phyloP scores from a whole-genome alignment of 2,329 filamentous ascomycete species.

The Diplodia corticola region DNA sequence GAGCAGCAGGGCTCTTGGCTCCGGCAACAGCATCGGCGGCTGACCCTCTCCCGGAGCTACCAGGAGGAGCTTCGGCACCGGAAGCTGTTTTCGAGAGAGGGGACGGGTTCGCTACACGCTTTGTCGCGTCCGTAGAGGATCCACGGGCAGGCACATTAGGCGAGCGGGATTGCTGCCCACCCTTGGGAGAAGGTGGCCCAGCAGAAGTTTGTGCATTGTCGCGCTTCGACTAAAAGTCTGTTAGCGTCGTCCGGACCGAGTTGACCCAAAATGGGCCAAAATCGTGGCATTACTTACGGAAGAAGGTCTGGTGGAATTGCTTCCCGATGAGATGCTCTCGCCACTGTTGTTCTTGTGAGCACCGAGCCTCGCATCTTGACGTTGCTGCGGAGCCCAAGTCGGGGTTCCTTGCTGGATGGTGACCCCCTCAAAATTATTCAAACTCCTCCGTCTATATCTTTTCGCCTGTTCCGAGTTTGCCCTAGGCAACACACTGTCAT shows the following conservation, averaged over 20 bases:
- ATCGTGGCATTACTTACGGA: slow-evolving; percentile 32
- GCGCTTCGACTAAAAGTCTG: slow-evolving; percentile 13
- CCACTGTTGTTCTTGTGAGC: slow-evolving; percentile 39
- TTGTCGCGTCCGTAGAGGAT: slow-evolving; percentile 41
- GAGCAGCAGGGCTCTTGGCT: slow-evolving; percentile 68
- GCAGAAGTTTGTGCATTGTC: slow-evolving; percentile 15
- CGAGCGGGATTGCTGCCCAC: slow-evolving; percentile 10
- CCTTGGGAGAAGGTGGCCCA: slow-evolving; percentile 16
- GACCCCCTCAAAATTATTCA: slow-evolving; percentile 63
- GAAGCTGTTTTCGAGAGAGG: slow-evolving; percentile 49
- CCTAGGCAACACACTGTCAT: slow-evolving; percentile 68
- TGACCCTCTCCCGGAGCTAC: slow-evolving; percentile 20
- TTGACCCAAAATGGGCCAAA: not conserved
- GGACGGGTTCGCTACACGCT: slow-evolving; percentile 47
- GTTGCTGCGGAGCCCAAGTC: slow-evolving; percentile 26
- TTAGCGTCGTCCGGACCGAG: not conserved
- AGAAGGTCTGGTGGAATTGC: slow-evolving; percentile 34
- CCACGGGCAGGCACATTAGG: slow-evolving; percentile 36
- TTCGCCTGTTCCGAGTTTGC: slow-evolving; percentile 67
- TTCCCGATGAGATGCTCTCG: slow-evolving; percentile 38
- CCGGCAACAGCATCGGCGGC: slow-evolving; percentile 28
- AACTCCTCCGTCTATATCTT: slow-evolving; percentile 78
- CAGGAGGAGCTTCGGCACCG: slow-evolving; percentile 33
- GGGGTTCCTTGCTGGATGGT: slow-evolving; percentile 25
- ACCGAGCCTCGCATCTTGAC: slow-evolving; percentile 33